Evolutionary conservation across 305 asterid species (phyloP), one percentile per base, ranked within the genome.

Genomic region (Nicotiana rustica): DNA sequence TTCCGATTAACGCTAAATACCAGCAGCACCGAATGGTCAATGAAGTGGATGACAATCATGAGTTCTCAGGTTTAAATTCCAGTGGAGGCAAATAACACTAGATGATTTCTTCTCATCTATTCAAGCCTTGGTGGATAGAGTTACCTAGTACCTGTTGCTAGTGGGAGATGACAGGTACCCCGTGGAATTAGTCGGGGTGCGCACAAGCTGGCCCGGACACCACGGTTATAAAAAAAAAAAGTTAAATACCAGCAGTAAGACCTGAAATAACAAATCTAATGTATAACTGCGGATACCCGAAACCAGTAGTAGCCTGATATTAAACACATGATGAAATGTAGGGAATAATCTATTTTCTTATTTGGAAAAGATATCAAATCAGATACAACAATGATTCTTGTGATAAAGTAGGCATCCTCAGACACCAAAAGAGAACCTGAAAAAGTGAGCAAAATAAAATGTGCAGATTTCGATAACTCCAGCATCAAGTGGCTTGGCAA

Each of bases 391-490:
- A 47, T 71, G 60, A 35, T 44, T 19, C 10, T n/a, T 49, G 10
- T 69, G 7, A 71, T 5, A 21, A 41, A 41, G 6, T 41, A 41
- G 15, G 49, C 60, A 18, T 70, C 59, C 0, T 10, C 78, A 10
- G 12, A 70, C 9, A 67, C 77, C 19, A 70, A 68, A 70, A 19
- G 21, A 73, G 29, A 13, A 21, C 29, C 35, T 49, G 38, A 6
- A 75, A 25, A 29, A 15, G 1, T 52, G 6, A 75, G 80, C 80
- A 75, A 55, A 71, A 29, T 52, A 52, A 75, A 75, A 29, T 52
- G 29, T 62, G 18, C 80, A 75, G 65, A 52, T 29, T 75, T 52
- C 10, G 17, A 25, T 15, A 13, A 14, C 41, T 15, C 2, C 13
- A 52, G 1, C 65, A 52, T 73, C 41, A 3, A 52, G 17, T 44